Evolutionary conservation across 2,329 filamentous ascomycete genomes (phyloP).

Genomic region (Aspergillus felis): DNA sequence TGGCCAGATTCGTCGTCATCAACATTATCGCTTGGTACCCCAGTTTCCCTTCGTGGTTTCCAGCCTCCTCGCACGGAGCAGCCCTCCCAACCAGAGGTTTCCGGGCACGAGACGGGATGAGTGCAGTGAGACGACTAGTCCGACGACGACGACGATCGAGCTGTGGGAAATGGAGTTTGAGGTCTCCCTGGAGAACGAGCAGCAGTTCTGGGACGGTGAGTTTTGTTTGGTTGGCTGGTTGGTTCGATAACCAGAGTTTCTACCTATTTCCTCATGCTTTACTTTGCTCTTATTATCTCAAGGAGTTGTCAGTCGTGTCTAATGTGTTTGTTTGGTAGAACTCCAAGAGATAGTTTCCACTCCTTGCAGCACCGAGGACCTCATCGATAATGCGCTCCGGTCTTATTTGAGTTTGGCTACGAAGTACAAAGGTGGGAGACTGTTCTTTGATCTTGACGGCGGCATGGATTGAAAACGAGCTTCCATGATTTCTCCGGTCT

Average conservation of each 20-base stretch:
- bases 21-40: neutral
- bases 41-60: neutral
- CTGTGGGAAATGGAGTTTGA: conserved; percentile 62
- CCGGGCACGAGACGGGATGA: conserved; percentile 32
- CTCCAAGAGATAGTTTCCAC: conserved; percentile 62
- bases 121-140: conserved; percentile 27
- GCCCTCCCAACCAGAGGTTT: neutral
- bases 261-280: conserved; percentile 21
- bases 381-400: conserved; percentile 81
- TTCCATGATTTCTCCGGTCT: neutral
- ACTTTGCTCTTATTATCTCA: neutral
- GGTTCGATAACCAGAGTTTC: neutral
- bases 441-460: neutral
- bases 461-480: neutral
- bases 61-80: conserved; percentile 14
- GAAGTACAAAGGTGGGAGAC: conserved; percentile 58
- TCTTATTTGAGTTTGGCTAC: conserved; percentile 77
- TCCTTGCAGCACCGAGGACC: conserved; percentile 57
- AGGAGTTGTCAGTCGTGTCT: neutral
- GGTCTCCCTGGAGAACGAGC: conserved; percentile 69
- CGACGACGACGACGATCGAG: conserved; percentile 35
- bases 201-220: conserved; percentile 86
- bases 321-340: conserved; percentile 44
- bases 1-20: neutral
- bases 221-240: conserved; percentile 14